Evolutionary conservation across 345 rosid genomes (phyloP), one percentile per base, ranked within the genome.

Genomic region (Lepidium aucheri): DNA sequence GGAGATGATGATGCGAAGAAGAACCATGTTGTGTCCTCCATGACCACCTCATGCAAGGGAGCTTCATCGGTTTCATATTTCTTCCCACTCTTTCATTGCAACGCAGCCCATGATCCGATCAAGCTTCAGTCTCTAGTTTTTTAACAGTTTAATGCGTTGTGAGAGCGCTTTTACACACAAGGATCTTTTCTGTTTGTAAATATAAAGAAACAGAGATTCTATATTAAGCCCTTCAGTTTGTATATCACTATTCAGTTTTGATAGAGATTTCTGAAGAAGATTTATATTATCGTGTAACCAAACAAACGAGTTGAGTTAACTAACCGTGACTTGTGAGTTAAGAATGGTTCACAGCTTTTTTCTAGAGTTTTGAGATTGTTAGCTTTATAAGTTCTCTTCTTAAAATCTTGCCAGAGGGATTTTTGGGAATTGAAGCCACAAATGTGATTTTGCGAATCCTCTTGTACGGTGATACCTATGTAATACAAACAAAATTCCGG

Each of bases 371-470:
- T 33, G 78, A 74, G 36, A 55, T 77, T 14, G 86, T 85, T 38
- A 84, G 86, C 79, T 83, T 82, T 41, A 80, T 82, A 51, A 90
- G 85, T 76, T 88, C 95, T 73, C 87, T 88, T 78, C 93, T 78
- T 13, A 88, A 81, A 71, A 90, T 87, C 78, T 90, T 88, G 62
- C 95, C 95, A 0, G 92, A 84, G 0, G 86, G 81, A 73, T 84
- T 87, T 83, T 84, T 90, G 10, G 89, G 92, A 40, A 90, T 74
- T 10, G 89, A 81, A 43, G 63, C 76, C n/a, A 87, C 41, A 72
- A 83, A 87, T 4, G 87, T 65, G 17, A 90, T 88, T 73, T 80
- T 79, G 30, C 95, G 78, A n/a, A 90, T 73, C 74, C 79, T 83
- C 80, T 90, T 74, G 43, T 74, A 68, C 4, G 77, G 74, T 30